These are phyloP conservation scores for Bipolaris gigantea DNA, from an alignment of 2,329 filamentous ascomycete genomes.

Conservation along the genomic window DNA sequence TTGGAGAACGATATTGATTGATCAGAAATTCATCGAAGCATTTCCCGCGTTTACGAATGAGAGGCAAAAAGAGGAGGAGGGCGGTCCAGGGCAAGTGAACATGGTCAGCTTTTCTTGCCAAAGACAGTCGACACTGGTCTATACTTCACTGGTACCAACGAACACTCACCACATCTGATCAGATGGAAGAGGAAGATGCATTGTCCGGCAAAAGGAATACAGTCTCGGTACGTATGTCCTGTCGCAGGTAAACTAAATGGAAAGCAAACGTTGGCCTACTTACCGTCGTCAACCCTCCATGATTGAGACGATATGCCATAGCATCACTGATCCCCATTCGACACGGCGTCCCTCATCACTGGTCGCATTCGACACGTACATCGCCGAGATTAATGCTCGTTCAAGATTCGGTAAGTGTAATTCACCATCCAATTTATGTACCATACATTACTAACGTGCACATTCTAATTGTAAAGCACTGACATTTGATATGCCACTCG, in stretches of 20 bases:
- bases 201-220: too few relatives aligned
- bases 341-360: background rate
- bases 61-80: background rate
- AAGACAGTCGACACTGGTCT: background rate
- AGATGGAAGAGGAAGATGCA: too few relatives aligned
- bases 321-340: background rate
- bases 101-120: background rate
- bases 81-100: background rate
- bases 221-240: too few relatives aligned
- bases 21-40: background rate
- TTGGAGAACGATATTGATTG: background rate
- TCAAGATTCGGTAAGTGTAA: constrained; percentile 1
- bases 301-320: too few relatives aligned
- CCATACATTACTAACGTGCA: constrained; percentile 37
- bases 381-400: constrained; percentile 1
- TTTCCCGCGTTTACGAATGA: too few relatives aligned
- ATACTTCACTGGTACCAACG: background rate
- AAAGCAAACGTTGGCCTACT: too few relatives aligned
- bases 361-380: constrained; percentile 6
- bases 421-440: constrained; percentile 23
- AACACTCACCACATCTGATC: too few relatives aligned
- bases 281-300: too few relatives aligned
- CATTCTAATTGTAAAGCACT: constrained; percentile 7
- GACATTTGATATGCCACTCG: background rate
- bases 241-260: too few relatives aligned